Evolutionary conservation across 345 rosid species (phyloP).

Genomic region (Odontarrhena argentea): DNA sequence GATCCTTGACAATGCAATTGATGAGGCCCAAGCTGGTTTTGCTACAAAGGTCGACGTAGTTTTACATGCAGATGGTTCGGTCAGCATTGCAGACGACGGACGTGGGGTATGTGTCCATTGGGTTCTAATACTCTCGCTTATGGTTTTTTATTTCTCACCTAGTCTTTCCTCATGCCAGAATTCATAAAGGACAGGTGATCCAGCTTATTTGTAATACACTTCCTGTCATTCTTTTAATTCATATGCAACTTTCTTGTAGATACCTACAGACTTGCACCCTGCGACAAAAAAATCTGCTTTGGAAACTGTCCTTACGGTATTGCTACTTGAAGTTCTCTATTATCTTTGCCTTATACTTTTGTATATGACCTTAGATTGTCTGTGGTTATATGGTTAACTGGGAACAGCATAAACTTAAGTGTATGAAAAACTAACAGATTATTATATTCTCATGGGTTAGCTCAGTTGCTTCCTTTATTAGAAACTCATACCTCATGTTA

Average conservation of each 20-base stretch:
- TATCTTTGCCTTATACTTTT: constrained; percentile 15
- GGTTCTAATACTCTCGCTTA: background rate
- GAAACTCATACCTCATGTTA: constrained; percentile 8
- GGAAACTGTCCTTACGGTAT: constrained; percentile 98
- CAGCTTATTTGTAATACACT: background rate
- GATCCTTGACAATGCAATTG: constrained; percentile 93
- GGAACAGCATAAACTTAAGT: background rate
- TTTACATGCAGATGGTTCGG: constrained; percentile 51
- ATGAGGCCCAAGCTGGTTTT: constrained; percentile 97
- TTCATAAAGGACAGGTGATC: background rate
- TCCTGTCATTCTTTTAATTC: background rate
- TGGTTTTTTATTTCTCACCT: background rate
- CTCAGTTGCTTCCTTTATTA: constrained; percentile 1
- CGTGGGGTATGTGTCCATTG: background rate
- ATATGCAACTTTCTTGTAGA: constrained; percentile 52
- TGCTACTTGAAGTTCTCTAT: constrained; percentile 23
- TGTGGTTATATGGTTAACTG: background rate
- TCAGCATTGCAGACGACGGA: too few species aligned
- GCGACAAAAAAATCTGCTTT: constrained; percentile 85
- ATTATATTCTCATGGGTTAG: background rate
- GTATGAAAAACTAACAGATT: background rate
- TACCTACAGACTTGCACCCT: constrained; percentile 94
- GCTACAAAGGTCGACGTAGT: constrained; percentile 74
- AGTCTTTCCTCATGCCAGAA: background rate
- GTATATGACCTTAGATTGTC: background rate